Evolutionary conservation across 2,329 filamentous ascomycete genomes (phyloP).

Genomic region (Cladosporium phlei): DNA sequence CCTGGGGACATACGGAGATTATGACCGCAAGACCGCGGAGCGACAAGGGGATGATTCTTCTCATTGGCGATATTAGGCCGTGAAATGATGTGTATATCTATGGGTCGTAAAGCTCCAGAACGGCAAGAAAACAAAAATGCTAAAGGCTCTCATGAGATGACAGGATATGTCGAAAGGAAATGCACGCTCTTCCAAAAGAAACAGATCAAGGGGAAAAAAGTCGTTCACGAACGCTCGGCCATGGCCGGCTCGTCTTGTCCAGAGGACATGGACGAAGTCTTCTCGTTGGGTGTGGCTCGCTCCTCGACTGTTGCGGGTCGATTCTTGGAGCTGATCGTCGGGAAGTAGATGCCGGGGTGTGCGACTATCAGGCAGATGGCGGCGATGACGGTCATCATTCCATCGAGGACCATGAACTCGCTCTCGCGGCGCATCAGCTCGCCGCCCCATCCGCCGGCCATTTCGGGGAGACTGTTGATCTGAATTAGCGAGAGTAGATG

Average conservation of each 20-base stretch:
- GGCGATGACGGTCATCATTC: constrained; percentile 42
- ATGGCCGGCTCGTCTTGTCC: constrained; percentile 5
- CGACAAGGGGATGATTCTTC: too few species aligned
- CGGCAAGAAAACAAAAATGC: too few species aligned
- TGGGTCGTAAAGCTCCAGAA: too few species aligned
- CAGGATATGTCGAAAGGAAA: too few species aligned
- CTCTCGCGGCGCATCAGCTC: constrained; percentile 43
- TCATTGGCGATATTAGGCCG: too few species aligned
- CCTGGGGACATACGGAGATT: too few species aligned
- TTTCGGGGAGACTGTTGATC: constrained; percentile 41
- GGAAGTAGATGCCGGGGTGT: constrained; percentile 45
- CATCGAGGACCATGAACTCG: constrained; percentile 46
- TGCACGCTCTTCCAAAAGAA: too few species aligned
- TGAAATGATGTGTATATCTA: too few species aligned
- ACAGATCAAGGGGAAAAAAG: too few species aligned
- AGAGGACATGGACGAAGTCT: constrained; percentile 10
- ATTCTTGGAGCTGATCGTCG: constrained; percentile 14
- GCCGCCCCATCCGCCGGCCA: constrained; percentile 48
- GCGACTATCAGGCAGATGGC: constrained; percentile 38
- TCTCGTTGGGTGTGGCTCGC: neutral
- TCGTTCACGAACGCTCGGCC: neutral
- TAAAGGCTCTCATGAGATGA: too few species aligned
- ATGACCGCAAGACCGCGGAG: too few species aligned
- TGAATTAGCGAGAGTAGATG: constrained; percentile 11
- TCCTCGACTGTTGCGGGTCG: neutral